Base-by-base conservation (phyloP, 2,329 filamentous ascomycete species). In the Aspergillus ochraceus region DNA sequence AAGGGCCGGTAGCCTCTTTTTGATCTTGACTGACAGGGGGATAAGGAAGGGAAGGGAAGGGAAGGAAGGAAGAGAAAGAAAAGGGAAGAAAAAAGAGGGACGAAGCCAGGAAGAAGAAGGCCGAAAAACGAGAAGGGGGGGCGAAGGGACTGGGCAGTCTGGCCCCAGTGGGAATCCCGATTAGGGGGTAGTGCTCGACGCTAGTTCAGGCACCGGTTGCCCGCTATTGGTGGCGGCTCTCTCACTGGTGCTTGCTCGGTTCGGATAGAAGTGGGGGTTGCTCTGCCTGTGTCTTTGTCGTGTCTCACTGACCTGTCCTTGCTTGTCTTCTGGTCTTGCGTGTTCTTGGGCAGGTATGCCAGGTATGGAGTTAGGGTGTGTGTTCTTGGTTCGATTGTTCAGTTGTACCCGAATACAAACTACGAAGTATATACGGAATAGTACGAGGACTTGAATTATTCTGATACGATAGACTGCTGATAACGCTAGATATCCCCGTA, bases 1-100 rank as follows among this genome's bases (percentile, higher is more conserved):
- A 59, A 55, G 60, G 62, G 55, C 49, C 57, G 55, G 39, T 36
- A 60, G 64, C 63, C 63, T 65, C 64, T 65, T 63, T 64, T 63
- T 55, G 61, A 59, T 58, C 55, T 62, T 53, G 47, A 59, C 54
- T 52, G 56, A 54, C 53, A 57, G 51, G 54, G 52, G 58, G 49
- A 60, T 54, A 58, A 51, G 52, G 54, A 60, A 51, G 49, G 19
- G 49, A 52, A 55, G 55, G 58, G 19, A 54, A 54, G 32, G 60
- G 39, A 50, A 59, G 30, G 50, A 55, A 36, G 47, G 49, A 36
- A 58, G 32, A 57, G 52, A 54, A 29, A 19, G 10, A 14, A 52
- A 19, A 50, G 51, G 58, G 54, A 54, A 57, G 32, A 55, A 26
- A 59, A 54, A 52, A 26, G 46, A 39, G 19, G 54, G 19, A 12